Evolutionary conservation across 2,329 filamentous ascomycete genomes (phyloP).

Genomic region (Podosphaera xanthii): DNA sequence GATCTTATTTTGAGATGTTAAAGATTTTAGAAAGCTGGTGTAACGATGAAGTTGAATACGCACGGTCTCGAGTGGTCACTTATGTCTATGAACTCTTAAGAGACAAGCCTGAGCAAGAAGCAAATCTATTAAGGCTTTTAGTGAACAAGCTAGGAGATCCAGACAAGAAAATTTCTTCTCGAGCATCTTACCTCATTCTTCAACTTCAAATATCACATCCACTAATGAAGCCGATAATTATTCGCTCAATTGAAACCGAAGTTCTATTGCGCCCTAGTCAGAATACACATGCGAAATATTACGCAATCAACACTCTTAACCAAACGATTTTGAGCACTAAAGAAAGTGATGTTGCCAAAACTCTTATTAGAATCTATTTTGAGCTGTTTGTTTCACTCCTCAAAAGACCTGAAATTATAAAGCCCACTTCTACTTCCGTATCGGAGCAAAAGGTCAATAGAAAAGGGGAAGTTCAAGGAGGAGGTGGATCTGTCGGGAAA

Average conservation of each 20-base stretch:
- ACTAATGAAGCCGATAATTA: conserved; percentile 76
- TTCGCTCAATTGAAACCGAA: conserved; percentile 68
- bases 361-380: conserved; percentile 79
- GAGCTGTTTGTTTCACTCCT: conserved; percentile 64
- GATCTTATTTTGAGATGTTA: conserved; percentile 77
- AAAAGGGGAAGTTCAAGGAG: conserved; percentile 28
- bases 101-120: conserved; percentile 92
- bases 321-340: conserved; percentile 79
- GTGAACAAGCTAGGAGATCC: conserved; percentile 95
- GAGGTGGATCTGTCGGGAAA: conserved; percentile 27
- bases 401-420: conserved; percentile 27
- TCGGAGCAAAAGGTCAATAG: conserved; percentile 23
- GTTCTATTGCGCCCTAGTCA: conserved; percentile 73
- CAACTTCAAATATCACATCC: conserved; percentile 78
- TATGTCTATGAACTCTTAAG: conserved; percentile 81
- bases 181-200: conserved; percentile 78
- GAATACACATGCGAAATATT: conserved; percentile 75
- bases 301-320: conserved; percentile 87
- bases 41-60: conserved; percentile 86
- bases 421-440: conserved; percentile 13
- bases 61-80: conserved; percentile 65
- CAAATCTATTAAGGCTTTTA: conserved; percentile 70
- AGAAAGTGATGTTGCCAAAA: conserved; percentile 59
- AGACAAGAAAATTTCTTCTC: conserved; percentile 84
- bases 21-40: conserved; percentile 85